phyloP scores from a whole-genome alignment of 805 yeast genomes.

The Saccharomycopsis amapae region DNA sequence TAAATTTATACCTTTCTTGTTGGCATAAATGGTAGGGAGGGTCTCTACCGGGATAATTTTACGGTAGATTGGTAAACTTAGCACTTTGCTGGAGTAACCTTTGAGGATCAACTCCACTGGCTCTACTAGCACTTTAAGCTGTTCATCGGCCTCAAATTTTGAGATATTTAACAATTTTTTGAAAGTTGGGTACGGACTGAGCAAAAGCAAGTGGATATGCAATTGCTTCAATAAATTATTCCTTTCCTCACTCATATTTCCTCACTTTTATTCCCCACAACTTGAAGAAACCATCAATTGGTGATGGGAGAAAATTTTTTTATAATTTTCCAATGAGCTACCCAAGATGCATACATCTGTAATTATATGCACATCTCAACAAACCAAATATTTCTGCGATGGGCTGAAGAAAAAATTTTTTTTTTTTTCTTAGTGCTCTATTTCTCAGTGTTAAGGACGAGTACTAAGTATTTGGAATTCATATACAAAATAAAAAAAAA shows the following conservation, averaged over 20 bases:
- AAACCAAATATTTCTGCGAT: not conserved
- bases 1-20: not conserved
- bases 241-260: not conserved
- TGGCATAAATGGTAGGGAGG: constrained; percentile 16
- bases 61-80: constrained; percentile 6
- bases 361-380: not conserved
- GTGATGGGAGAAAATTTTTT: not conserved
- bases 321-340: not conserved
- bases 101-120: constrained; percentile 20
- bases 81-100: constrained; percentile 24
- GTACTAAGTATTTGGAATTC: not conserved
- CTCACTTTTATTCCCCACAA: not conserved
- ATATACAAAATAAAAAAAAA: not conserved
- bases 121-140: constrained; percentile 1
- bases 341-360: not conserved
- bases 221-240: constrained; percentile 2
- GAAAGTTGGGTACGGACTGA: constrained; percentile 10
- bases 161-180: constrained; percentile 8
- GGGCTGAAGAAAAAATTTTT: constrained; percentile 1
- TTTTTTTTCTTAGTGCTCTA: not conserved
- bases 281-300: not conserved
- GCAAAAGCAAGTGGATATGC: constrained; percentile 10
- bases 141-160: not conserved
- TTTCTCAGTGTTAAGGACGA: not conserved
- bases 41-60: not conserved